Conservation (phyloP, 2,329 filamentous ascomycete genomes). For the Trichoderma lentiforme region DNA sequence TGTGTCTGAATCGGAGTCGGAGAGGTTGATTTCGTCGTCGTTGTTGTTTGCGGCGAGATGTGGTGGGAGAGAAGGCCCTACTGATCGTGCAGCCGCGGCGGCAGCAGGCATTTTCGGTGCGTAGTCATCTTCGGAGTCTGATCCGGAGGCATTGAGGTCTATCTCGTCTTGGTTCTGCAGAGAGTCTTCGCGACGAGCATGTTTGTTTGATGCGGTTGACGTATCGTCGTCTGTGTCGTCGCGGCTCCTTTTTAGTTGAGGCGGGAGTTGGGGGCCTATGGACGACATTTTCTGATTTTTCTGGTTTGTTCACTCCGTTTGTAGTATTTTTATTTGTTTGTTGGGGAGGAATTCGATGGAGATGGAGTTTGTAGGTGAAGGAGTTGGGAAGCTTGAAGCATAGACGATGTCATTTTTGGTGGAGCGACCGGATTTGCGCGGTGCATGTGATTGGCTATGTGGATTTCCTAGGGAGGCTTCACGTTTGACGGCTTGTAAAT, state of each 20-base stretch:
- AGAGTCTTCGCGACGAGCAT: conserved; percentile 28
- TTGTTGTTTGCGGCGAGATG: conserved; percentile 26
- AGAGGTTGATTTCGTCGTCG: conserved; percentile 41
- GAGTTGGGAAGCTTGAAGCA: neutral
- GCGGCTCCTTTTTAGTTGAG: conserved; percentile 61
- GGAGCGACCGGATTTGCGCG: conserved; percentile 3
- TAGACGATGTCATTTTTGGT: neutral
- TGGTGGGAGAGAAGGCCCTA: conserved; percentile 14
- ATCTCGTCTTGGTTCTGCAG: conserved; percentile 47
- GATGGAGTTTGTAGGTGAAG: neutral
- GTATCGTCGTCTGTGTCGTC: conserved; percentile 37
- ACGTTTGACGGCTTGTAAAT: neutral
- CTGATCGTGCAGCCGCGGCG: conserved; percentile 9
- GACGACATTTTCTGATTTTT: conserved; percentile 45
- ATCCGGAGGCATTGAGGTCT: conserved; percentile 39
- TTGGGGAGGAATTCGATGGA: neutral
- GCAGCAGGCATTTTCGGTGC: conserved; percentile 31
- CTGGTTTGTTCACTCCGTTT: neutral
- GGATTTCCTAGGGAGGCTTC: neutral
- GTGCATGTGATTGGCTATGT: conserved; percentile 1
- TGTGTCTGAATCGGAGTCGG: conserved; percentile 33
- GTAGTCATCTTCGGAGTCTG: conserved; percentile 39
- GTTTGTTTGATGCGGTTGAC: conserved; percentile 42
- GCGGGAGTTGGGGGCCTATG: conserved; percentile 67
- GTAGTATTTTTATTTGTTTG: neutral